Conservation (phyloP, 2,329 filamentous ascomycete species). For the Talaromyces albobiverticillius region DNA sequence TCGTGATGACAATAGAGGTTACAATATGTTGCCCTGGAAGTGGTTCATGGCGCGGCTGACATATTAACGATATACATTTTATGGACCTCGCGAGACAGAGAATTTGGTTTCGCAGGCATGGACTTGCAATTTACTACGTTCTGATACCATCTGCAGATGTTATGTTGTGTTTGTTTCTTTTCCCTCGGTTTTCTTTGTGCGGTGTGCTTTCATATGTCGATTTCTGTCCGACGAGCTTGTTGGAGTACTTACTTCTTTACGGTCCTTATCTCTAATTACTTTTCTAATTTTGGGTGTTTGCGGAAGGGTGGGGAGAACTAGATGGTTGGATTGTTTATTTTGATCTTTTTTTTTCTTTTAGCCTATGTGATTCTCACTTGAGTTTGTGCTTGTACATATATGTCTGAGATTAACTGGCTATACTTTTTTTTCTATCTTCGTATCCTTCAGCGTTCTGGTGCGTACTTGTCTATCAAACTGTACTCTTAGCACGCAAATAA, state of each 20-base stretch:
- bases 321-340: neutral
- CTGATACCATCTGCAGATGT: constrained; percentile 17
- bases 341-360: neutral
- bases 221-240: neutral
- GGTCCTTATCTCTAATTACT: constrained; percentile 4
- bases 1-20: constrained; percentile 39
- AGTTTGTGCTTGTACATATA: constrained; percentile 7
- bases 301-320: neutral
- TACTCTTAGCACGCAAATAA: neutral
- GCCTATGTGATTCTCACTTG: neutral
- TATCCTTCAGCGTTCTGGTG: neutral
- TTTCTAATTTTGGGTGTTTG: constrained; percentile 1
- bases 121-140: constrained; percentile 12
- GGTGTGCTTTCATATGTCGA: neutral
- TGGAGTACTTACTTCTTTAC: neutral
- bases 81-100: constrained; percentile 34
- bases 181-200: neutral
- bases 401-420: neutral
- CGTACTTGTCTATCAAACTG: neutral
- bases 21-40: constrained; percentile 30
- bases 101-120: constrained; percentile 10
- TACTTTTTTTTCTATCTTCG: neutral
- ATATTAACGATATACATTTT: constrained; percentile 22
- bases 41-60: constrained; percentile 15
- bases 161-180: constrained; percentile 3